Base-by-base conservation (phyloP, 768 basidiomycete species). In the button mushroom (Agaricus bisporus) region DNA sequence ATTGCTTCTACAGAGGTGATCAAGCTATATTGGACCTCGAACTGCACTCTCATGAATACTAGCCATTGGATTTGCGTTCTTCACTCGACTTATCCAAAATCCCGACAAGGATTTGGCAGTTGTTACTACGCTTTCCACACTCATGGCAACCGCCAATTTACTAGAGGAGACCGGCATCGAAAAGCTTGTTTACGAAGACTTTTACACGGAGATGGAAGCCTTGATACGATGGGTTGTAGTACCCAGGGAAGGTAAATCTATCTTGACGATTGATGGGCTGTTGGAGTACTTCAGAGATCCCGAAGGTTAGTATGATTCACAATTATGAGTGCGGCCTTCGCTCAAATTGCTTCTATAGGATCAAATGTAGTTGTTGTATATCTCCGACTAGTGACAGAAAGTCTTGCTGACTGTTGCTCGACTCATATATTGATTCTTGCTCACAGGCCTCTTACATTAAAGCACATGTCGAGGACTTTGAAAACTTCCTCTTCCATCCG, bases 1-100 rank as follows among this genome's bases (percentile, higher is more conserved):
- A 90, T 65, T 95, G 94, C 65, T 95, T 95, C 68, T 97, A 95
- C 66, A 77, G 93, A 76, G 86, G 90, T 90, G 64, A 64, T 54
- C 35, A 39, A 15, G 15, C 32, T 45, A 47, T 46, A 42, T 17
- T 11, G 12, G 5, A 28, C 10, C 15, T 7, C 14, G n/a, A 39
- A 10, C 15, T n/a, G 37, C 42, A 59, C 29, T 45, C 53, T 28
- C 46, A 28, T 36, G 39, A 55, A 51, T 45, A 38, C 15, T 65
- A 91, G 92, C 92, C 10, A 74, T 94, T 48, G 89, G 83, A 6
- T 91, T 91, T 59, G 83, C 90, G 5, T 92, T 88, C 64, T 70
- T 95, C 29, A 82, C 90, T 46, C 76, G 80, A n/a, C 73, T 95
- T 26, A 61, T 91, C 20, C 69, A 74, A 36, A 67, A 72, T 0